Base-by-base conservation (phyloP, 805 yeast species). In the Kluyveromyces dobzhanskii region DNA sequence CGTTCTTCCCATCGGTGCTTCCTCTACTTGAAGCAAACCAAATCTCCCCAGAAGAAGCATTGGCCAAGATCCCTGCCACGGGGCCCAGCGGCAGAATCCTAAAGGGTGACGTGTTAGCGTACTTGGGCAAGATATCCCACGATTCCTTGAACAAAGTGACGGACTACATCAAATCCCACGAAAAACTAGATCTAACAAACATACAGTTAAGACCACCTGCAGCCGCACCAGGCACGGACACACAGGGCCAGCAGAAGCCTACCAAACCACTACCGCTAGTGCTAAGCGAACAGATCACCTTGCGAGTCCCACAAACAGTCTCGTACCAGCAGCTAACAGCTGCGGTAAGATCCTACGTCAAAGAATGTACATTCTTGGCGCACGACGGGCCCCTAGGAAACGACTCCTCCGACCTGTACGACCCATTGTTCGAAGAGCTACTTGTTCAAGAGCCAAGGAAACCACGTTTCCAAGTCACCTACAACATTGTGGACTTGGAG, bases 71-170 rank as follows among this genome's bases (percentile, higher is more conserved):
- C 51, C 66, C 74, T 30, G 94, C 96, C 6, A 71, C 94, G 1
- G 98, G 97, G 16, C 94, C 94, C 21, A 72, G 78, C 41, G 97
- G 97, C 8, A 73, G 95, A 53, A 58, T 90, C 30, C 69, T 90
- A 46, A 85, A 83, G 64, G 97, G 97, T 46, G 98, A 90, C 59
- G 90, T 88, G 1, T 69, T 88, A 47, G 92, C 94, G 0, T 78
- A 75, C 56, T 54, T 88, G 38, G 97, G 97, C 21, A 62, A 73
- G 44, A 82, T 88, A 39, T 62, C 85, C 9, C 51, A 65, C 28
- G 77, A 73, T 7, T 63, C 80, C 5, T 76, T 78, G 17, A 51
- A 61, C 14, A 57, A 64, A 16, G 69, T 88, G 42, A 67, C 83
- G 4, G 63, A 73, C 23, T 79, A 66, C 53, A 61, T 88, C 46